Base-by-base conservation (phyloP, 2,329 filamentous ascomycete genomes). In the Ophiostoma ips region DNA sequence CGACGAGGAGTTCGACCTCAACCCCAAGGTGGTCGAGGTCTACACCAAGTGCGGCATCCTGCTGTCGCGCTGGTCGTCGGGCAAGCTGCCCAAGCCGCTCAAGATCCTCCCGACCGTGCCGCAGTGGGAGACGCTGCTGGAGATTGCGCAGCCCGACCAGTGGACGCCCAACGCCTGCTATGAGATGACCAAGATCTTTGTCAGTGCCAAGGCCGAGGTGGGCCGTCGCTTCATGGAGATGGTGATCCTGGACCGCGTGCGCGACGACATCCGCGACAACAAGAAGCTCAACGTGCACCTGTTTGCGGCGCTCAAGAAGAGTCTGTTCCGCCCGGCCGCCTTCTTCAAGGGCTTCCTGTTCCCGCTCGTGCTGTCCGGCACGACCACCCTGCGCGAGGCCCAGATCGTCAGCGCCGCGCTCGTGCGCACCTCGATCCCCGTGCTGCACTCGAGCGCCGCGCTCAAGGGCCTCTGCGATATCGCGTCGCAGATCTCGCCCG, bases 341-440 rank as follows among this genome's bases (percentile, higher is more conserved):
- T 98, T 94, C 68, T 98, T 98, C 76, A 95, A 95, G 65, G 92
- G 62, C 4, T 80, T 98, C 58, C 72, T 98, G 15, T 96, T 96
- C 62, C 92, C 92, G 1, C 76, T 98, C 16, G 81, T 95, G 10
- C 78, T 77, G 9, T 84, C 81, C 47, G 86, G 87, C 28, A 87
- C 83, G n/a, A 95, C 89, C 68, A 95, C 89, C 0, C 69, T 96
- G 47, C 80, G 89, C 47, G 92, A 98, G 66, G 92, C 92, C 5
- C 81, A 87, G 58, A 96, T 98, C 57, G 78, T 98, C 38, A 86
- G 84, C 3, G 88, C 83, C 9, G 89, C 95, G 2, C 75, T 98
- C 44, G 78, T 84, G 6, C 76, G 89, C 52, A 81, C 95, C 16
- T 88, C 84, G 3, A 84, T 96, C 16, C 92, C 87, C 0, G 88